Evolutionary conservation across 169 alveolate genomes (phyloP).

Genomic region (Amoebophrya sp.): DNA sequence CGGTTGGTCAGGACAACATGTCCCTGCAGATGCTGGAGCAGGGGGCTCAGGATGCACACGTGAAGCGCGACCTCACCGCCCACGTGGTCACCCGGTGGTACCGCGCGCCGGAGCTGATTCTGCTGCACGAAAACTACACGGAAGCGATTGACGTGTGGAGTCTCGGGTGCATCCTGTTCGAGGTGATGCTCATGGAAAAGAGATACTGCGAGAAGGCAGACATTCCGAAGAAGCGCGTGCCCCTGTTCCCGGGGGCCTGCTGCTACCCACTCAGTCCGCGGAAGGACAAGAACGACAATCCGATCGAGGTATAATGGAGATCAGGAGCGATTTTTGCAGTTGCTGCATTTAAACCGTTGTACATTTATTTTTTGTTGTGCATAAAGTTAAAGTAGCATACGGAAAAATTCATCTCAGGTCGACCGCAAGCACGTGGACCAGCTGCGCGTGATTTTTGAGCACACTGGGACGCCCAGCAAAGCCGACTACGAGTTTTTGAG

Average conservation of each 20-base stretch:
- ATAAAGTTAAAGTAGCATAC: no score
- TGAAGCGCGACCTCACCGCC: slow-evolving; percentile 57
- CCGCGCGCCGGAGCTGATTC: slow-evolving; percentile 76
- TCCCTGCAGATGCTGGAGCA: background rate
- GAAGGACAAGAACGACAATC: slow-evolving; percentile 65
- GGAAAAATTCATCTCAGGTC: no score
- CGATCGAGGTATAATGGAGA: slow-evolving; percentile 47
- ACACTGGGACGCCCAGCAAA: slow-evolving; percentile 87
- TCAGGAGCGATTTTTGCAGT: no score
- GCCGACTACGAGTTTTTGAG: slow-evolving; percentile 69
- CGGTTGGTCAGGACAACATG: slow-evolving; percentile 33
- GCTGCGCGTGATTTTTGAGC: slow-evolving; percentile 79
- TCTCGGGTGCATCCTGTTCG: slow-evolving; percentile 84
- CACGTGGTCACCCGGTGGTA: slow-evolving; percentile 82
- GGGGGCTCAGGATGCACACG: slow-evolving; percentile 49
- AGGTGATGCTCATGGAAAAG: slow-evolving; percentile 61
- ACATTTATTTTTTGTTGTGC: no score
- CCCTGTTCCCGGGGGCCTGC: slow-evolving; percentile 78
- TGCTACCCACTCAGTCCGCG: slow-evolving; percentile 13
- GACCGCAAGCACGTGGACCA: slow-evolving; percentile 75
- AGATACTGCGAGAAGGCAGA: slow-evolving; percentile 63
- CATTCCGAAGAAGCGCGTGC: slow-evolving; percentile 70
- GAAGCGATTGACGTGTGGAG: slow-evolving; percentile 82
- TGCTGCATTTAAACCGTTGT: no score
- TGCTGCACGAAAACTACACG: slow-evolving; percentile 64